Evolutionary conservation across 768 basidiomycete species (phyloP).

Genomic region (Tephrocybe sp.): DNA sequence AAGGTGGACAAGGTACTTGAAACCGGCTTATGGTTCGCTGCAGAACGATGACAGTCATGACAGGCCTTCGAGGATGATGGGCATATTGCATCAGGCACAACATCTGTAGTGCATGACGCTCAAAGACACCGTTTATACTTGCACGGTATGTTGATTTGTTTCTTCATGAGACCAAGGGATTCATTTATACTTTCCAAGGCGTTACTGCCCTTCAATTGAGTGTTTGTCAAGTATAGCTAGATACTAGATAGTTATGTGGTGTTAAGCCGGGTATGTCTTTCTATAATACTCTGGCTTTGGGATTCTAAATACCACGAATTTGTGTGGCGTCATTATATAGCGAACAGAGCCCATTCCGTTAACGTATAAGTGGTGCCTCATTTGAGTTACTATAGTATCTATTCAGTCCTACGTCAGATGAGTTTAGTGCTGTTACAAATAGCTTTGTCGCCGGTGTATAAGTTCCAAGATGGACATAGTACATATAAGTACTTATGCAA

Average conservation of each 20-base stretch:
- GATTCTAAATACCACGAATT: too few species aligned
- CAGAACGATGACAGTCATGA: slow-evolving; percentile 5
- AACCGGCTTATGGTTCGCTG: background rate
- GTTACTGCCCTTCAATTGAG: slow-evolving; percentile 10
- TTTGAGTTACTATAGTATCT: too few species aligned
- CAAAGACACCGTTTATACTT: slow-evolving; percentile 51
- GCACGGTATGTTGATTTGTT: slow-evolving; percentile 43
- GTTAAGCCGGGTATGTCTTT: too few species aligned
- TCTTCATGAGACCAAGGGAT: background rate
- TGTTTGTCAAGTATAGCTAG: slow-evolving; percentile 4
- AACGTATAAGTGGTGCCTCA: too few species aligned
- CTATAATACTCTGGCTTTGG: too few species aligned
- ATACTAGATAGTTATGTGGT: background rate
- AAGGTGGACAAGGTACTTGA: slow-evolving; percentile 51
- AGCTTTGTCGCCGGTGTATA: too few species aligned
- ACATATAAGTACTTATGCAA: too few species aligned
- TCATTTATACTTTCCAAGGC: slow-evolving; percentile 1
- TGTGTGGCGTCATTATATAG: too few species aligned
- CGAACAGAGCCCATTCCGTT: too few species aligned
- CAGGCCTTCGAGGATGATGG: slow-evolving; percentile 75
- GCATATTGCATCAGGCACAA: slow-evolving; percentile 51
- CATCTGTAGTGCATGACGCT: slow-evolving; percentile 56
- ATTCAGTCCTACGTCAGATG: too few species aligned
- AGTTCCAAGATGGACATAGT: too few species aligned
- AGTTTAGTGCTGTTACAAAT: too few species aligned